These are phyloP conservation scores for Cyclotella baltica DNA, from an alignment of 108 stramenopile species.

Conservation along the genomic window DNA sequence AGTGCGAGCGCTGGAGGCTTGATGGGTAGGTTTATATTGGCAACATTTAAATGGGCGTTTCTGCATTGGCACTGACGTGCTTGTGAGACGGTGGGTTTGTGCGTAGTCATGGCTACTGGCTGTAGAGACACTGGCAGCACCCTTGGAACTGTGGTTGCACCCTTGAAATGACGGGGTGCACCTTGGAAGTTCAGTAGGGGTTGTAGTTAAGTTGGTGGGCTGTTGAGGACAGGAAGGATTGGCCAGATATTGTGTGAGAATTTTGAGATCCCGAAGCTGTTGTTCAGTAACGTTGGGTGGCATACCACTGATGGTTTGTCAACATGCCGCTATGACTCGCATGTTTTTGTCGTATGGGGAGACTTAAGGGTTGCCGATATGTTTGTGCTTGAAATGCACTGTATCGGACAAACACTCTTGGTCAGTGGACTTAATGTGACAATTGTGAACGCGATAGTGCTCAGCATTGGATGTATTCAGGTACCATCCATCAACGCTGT, in stretches of 20 bases:
- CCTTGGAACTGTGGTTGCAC: background rate
- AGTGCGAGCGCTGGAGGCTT: background rate
- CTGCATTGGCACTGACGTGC: background rate
- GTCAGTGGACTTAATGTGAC: conserved; percentile 4
- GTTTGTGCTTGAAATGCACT: conserved; percentile 4
- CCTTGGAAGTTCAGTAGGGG: background rate
- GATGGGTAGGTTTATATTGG: background rate
- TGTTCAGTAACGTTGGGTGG: background rate
- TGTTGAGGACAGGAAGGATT: too few species aligned
- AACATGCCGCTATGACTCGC: background rate
- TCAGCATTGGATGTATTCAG: too few species aligned
- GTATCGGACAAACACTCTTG: conserved; percentile 23
- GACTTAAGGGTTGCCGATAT: background rate
- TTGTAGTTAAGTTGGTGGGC: background rate
- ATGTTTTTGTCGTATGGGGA: conserved; percentile 13
- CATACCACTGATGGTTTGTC: background rate
- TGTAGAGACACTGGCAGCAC: background rate
- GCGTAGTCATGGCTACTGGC: background rate
- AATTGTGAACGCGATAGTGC: too few species aligned
- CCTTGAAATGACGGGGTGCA: background rate
- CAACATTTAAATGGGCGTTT: background rate
- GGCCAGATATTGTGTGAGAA: background rate
- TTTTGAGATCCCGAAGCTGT: background rate
- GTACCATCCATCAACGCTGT: conserved; percentile 19
- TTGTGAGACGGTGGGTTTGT: background rate